Percentiles rank a stretch among this genome's conserved stretches.
Evolutionary conservation across 257 asterid species (phyloP).

Genomic region (Perilla frutescens): DNA sequence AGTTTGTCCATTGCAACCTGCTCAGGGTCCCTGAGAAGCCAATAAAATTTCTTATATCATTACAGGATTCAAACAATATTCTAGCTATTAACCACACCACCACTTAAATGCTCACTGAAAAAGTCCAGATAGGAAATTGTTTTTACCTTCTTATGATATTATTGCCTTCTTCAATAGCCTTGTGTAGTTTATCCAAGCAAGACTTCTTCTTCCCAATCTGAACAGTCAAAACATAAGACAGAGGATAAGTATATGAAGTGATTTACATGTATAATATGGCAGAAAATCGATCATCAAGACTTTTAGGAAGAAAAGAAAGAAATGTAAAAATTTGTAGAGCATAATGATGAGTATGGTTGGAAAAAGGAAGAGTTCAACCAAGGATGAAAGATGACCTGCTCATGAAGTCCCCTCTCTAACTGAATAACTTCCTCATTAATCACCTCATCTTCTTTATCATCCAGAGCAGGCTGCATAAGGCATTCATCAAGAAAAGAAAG

Average conservation of each 20-base stretch:
- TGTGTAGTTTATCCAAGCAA: constrained; percentile 53
- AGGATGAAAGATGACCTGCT: constrained; percentile 57
- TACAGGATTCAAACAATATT: constrained; percentile 5
- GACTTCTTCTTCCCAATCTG: constrained; percentile 69
- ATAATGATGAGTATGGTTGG: neutral
- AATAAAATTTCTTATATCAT: constrained; percentile 25
- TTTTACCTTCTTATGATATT: constrained; percentile 56
- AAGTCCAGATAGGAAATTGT: constrained; percentile 15
- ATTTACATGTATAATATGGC: constrained; percentile 11
- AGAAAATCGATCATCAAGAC: neutral
- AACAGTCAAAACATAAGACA: constrained; percentile 34
- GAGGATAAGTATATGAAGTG: constrained; percentile 19
- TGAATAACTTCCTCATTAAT: constrained; percentile 63
- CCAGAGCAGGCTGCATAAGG: constrained; percentile 69
- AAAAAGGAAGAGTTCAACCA: neutral
- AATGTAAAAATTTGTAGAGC: neutral
- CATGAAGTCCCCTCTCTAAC: constrained; percentile 61
- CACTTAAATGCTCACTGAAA: constrained; percentile 9
- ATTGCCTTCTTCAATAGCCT: constrained; percentile 66
- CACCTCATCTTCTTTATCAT: constrained; percentile 70
- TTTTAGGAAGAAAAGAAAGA: too few species aligned
- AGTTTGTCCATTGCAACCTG: constrained; percentile 81
- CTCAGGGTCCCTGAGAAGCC: constrained; percentile 78
- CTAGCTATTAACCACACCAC: constrained; percentile 15
- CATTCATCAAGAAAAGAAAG: constrained; percentile 32